Evolutionary conservation across 23 red algal species (phyloP).

Genomic region (Gracilaria domingensis): DNA sequence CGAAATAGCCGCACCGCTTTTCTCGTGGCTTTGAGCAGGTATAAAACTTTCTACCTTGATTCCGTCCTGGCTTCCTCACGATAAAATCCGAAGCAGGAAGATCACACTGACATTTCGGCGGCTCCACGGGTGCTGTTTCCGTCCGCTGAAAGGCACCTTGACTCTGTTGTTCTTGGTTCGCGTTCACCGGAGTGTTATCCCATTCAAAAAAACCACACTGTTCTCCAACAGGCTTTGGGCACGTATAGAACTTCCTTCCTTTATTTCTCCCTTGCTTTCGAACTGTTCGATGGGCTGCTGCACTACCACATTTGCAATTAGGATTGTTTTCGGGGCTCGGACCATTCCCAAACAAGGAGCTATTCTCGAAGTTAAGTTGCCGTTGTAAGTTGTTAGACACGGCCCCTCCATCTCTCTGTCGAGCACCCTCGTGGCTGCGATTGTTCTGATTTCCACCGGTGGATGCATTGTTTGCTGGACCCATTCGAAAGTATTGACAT

Average conservation of each 20-base stretch:
- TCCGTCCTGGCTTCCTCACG: slow-evolving; percentile 52
- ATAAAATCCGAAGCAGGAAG: slow-evolving; percentile 29
- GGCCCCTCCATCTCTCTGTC: neutral
- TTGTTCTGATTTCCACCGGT: neutral
- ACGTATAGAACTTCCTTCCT: slow-evolving; percentile 47
- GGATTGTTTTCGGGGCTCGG: neutral
- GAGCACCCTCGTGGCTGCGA: neutral
- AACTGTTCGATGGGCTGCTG: slow-evolving; percentile 50
- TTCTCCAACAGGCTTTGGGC: slow-evolving; percentile 7
- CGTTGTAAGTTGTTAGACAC: neutral
- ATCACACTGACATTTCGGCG: slow-evolving; percentile 32
- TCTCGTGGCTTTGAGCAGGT: slow-evolving; percentile 6
- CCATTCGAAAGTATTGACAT: slow-evolving; percentile 21
- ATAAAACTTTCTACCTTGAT: slow-evolving; percentile 55
- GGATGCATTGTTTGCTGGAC: neutral
- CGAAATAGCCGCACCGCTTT: slow-evolving; percentile 42
- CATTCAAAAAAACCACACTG: slow-evolving; percentile 75
- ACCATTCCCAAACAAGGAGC: neutral
- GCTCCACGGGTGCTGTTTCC: neutral
- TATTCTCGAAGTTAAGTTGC: neutral
- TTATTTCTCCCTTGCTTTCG: slow-evolving; percentile 51
- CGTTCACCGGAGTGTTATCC: slow-evolving; percentile 5
- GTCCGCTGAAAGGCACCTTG: neutral
- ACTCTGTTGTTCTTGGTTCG: neutral
- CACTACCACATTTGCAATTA: slow-evolving; percentile 40